Conservation (phyloP, 306 rosid species). For the Quillaja saponaria region DNA sequence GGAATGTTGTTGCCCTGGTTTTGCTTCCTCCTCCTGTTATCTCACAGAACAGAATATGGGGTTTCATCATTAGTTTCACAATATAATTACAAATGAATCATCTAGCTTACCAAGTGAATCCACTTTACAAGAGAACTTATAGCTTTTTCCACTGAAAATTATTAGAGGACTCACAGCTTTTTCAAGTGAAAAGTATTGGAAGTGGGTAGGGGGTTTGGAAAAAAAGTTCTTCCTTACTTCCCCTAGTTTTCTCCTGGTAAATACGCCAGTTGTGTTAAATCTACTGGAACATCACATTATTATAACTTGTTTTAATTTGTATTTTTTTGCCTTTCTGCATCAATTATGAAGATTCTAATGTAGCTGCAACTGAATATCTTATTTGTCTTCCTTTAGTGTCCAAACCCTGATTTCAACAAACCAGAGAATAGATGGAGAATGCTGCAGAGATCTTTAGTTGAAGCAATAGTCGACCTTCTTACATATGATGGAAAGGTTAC, state of each 20-base stretch:
- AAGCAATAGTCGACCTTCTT: slow-evolving; percentile 73
- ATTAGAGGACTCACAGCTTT: too few relatives aligned
- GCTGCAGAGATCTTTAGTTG: slow-evolving; percentile 76
- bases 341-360: slow-evolving; percentile 8
- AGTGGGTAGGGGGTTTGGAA: neutral
- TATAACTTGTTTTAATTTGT: neutral
- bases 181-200: too few relatives aligned
- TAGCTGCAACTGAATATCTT: too few relatives aligned
- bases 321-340: slow-evolving; percentile 7
- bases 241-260: slow-evolving; percentile 5
- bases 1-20: slow-evolving; percentile 6
- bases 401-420: slow-evolving; percentile 86
- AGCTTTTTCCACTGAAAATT: too few relatives aligned
- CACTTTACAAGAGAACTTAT: too few relatives aligned
- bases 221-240: neutral
- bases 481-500: slow-evolving; percentile 68
- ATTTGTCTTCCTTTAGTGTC: slow-evolving; percentile 53
- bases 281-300: too few relatives aligned
- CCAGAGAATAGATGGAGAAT: slow-evolving; percentile 92
- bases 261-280: neutral
- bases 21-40: neutral
- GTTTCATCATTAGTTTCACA: slow-evolving; percentile 9
- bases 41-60: neutral
- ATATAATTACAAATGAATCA: too few relatives aligned
- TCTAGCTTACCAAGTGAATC: too few relatives aligned